Evolutionary conservation across 768 basidiomycete species (phyloP), one percentile per base, ranked within the genome.

Genomic region (Inosperma sp.): DNA sequence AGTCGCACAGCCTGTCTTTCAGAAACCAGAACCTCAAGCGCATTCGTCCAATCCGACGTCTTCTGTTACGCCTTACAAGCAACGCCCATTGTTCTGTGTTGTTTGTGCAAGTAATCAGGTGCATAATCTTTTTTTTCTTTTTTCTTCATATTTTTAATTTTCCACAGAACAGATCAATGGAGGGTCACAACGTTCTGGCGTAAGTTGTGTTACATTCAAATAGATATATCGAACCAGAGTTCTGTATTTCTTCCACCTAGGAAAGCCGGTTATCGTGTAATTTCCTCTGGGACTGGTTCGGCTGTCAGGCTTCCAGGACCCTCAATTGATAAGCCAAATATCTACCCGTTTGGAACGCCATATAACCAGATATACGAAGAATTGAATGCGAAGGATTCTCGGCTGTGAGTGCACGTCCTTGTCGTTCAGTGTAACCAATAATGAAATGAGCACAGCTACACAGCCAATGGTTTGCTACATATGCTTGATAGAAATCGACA

Each of bases 21-120:
- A 31, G 19, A 19, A 37, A 8, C 13, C 29, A 6, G 40, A n/a
- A 21, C 36, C 43, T 40, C 53, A 51, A 53, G 52, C 37, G 30
- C 36, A 29, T 13, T 40, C 47, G 40, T 48, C 46, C n/a, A 41
- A 34, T 21, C 8, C 39, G 48, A 10, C 44, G 19, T 42, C 41
- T 23, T 29, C 49, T 48, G 23, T 27, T n/a, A 26, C 51, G 17
- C 36, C 56, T 23, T 84, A 83, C 59, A 91, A 82, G 67, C 70
- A 76, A 9, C 75, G 88, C 9, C 92, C 91, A 2, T 64, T 96
- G 39, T 98, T 98, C 71, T 98, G 96, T 63, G 91, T 99, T 7
- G 96, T 98, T 26, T 99, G 96, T 65, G 95, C 96, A n/a, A 97
- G 93, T 63, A 99, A 99, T 64, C 92, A 98, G 74, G 94, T 89